These are phyloP conservation scores for Xanthoceras sorbifolium DNA, from an alignment of 345 rosid genomes.

Conservation along the genomic window DNA sequence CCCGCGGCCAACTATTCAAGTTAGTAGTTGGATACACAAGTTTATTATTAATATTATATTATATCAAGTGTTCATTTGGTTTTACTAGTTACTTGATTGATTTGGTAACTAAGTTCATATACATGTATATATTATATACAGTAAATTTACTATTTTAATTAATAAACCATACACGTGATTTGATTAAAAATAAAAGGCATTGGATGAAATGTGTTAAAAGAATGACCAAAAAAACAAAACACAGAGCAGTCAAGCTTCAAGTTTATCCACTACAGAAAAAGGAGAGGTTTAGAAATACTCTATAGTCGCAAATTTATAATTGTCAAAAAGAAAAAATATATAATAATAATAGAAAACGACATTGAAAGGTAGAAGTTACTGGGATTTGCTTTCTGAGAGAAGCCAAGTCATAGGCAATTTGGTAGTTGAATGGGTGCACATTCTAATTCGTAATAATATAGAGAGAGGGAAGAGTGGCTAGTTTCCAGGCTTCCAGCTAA, in stretches of 20 bases:
- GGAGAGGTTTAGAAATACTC: too few species aligned
- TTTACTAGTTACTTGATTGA: too few species aligned
- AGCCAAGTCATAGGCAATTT: background rate
- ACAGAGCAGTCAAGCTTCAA: background rate
- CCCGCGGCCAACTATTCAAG: background rate
- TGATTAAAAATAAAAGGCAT: too few species aligned
- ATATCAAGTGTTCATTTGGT: background rate
- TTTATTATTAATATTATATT: too few species aligned
- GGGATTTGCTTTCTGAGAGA: background rate
- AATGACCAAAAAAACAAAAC: too few species aligned
- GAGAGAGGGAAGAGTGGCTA: background rate
- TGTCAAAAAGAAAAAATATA: background rate
- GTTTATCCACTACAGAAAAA: too few species aligned
- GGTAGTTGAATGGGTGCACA: background rate
- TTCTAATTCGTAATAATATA: background rate
- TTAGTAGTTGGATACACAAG: background rate
- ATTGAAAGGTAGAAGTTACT: background rate
- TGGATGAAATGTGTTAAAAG: too few species aligned
- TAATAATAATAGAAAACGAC: background rate
- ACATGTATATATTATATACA: too few species aligned
- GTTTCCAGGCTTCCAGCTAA: conserved; percentile 15
- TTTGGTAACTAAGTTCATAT: too few species aligned
- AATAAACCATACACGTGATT: too few species aligned
- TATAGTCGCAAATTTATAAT: background rate
- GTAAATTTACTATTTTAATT: too few species aligned